Evolutionary conservation across 2,329 filamentous ascomycete species (phyloP).

Genomic region (Nothophaeocryptopus gaeumannii): DNA sequence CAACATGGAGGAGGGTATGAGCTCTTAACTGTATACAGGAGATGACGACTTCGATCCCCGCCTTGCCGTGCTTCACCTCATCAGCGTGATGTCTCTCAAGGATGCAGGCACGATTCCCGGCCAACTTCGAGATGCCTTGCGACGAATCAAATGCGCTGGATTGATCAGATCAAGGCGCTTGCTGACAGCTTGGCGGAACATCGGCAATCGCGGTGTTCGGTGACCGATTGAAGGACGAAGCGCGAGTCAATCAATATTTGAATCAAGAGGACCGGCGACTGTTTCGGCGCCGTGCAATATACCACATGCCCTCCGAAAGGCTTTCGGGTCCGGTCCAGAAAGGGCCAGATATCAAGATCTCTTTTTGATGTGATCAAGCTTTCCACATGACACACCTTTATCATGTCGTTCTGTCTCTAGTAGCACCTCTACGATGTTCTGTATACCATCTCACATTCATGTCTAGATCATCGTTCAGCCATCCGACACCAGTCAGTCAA

Average conservation of each 20-base stretch:
- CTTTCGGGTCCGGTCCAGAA: too few relatives aligned
- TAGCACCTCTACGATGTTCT: neutral
- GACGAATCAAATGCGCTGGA: constrained; percentile 5
- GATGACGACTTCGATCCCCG: constrained; percentile 15
- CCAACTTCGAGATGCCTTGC: neutral
- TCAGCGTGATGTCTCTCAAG: neutral
- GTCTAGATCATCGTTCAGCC: neutral
- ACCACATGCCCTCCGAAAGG: too few relatives aligned
- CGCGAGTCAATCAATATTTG: too few relatives aligned
- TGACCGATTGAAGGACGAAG: too few relatives aligned
- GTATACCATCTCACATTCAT: neutral
- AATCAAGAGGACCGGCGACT: too few relatives aligned
- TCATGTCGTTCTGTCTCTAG: too few relatives aligned
- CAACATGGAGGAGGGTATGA: neutral
- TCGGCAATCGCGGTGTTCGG: constrained; percentile 1
- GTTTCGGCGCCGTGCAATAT: too few relatives aligned
- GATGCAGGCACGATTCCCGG: constrained; percentile 6
- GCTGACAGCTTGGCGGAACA: neutral
- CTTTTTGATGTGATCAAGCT: too few relatives aligned
- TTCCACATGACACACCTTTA: too few relatives aligned
- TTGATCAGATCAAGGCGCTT: constrained; percentile 5
- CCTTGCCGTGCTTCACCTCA: constrained; percentile 5
- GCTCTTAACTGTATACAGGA: neutral
- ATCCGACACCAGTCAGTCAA: too few relatives aligned
- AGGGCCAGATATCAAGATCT: too few relatives aligned